Evolutionary conservation across 441 rosid genomes (phyloP), one percentile per base, ranked within the genome.

Genomic region (Populus hybrid): DNA sequence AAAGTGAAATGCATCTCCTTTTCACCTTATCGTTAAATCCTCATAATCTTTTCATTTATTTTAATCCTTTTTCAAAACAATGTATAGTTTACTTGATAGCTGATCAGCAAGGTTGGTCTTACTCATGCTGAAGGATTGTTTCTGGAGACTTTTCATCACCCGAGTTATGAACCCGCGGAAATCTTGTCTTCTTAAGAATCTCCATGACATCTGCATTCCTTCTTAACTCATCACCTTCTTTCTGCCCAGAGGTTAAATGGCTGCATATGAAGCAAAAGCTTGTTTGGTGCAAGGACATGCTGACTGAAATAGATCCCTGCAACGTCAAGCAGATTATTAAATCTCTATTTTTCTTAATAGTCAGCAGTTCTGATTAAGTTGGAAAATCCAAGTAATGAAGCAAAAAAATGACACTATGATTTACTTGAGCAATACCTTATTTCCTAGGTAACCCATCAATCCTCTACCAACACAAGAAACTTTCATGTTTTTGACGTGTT

Each of bases 171-270:
- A 94, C 89, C 16, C 88, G 86, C 6, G 99, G 97, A 84, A 95
- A 95, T 84, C 98, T 85, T 1, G 98, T 95, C 81, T 95, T 95
- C 88, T 87, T 85, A 69, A 95, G 93, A 80, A 95, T 94, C 87
- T 95, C 97, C 97, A 95, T 89, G 73, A 94, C 98, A 88, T 95
- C 99, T 24, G 97, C 87, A 82, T 95, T 95, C 79, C 98, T 89
- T 80, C 97, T 89, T 35, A 94, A 83, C 87, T 95, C 97, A 30
- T 30, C 32, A 30, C 32, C 32, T 30, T 30, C 32, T 30, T 30
- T 30, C 32, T 30, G 32, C 4, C 32, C 32, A 30, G 32, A 30
- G 32, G 32, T 30, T 30, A 30, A 30, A 30, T 30, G 32, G 32
- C 32, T 30, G 32, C 32, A 30, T 30, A 30, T 30, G 32, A 30